Conservation (phyloP, 495 filamentous ascomycete species). For the Trichocladium uniseriatum region DNA sequence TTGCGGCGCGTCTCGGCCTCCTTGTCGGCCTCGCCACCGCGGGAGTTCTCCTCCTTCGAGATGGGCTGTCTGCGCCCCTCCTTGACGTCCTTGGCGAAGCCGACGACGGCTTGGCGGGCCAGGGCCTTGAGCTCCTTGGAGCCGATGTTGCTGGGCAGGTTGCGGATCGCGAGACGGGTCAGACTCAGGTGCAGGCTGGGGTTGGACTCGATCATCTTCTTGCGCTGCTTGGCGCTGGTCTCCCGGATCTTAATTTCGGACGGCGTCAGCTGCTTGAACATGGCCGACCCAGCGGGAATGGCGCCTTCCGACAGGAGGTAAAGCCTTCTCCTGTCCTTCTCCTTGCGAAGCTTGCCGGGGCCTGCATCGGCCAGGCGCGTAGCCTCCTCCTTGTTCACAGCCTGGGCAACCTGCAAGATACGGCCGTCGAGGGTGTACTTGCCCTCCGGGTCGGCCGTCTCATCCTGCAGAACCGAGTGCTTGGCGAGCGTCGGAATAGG, state of each 20-base stretch:
- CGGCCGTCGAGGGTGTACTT: conserved; percentile 85
- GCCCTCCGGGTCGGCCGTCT: conserved; percentile 63
- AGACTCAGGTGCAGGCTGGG: conserved; percentile 82
- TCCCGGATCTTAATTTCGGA: conserved; percentile 82
- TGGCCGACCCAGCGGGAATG: conserved; percentile 57
- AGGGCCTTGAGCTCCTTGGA: conserved; percentile 88
- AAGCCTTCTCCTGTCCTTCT: conserved; percentile 84
- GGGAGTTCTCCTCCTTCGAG: conserved; percentile 74
- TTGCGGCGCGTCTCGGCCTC: conserved; percentile 69
- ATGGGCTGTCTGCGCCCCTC: conserved; percentile 58
- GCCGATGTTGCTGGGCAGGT: conserved; percentile 73
- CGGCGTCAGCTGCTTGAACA: conserved; percentile 66
- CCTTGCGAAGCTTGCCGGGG: conserved; percentile 47
- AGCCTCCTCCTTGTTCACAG: conserved; percentile 74
- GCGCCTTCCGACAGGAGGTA: conserved; percentile 85
- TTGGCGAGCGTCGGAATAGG: conserved; percentile 42
- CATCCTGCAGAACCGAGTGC: conserved; percentile 77
- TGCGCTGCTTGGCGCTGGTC: conserved; percentile 76
- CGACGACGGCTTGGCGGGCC: conserved; percentile 80
- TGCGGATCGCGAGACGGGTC: conserved; percentile 88
- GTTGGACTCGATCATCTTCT: conserved; percentile 81
- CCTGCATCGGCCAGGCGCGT: conserved; percentile 61
- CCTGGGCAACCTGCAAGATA: conserved; percentile 70
- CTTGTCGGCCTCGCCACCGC: conserved; percentile 69
- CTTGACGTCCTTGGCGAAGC: conserved; percentile 87